A percentile compares a stretch with the other conserved stretches of the same genome.
phyloP scores from a whole-genome alignment of 73 alveolate genomes.

The Blepharisma japonicum region DNA sequence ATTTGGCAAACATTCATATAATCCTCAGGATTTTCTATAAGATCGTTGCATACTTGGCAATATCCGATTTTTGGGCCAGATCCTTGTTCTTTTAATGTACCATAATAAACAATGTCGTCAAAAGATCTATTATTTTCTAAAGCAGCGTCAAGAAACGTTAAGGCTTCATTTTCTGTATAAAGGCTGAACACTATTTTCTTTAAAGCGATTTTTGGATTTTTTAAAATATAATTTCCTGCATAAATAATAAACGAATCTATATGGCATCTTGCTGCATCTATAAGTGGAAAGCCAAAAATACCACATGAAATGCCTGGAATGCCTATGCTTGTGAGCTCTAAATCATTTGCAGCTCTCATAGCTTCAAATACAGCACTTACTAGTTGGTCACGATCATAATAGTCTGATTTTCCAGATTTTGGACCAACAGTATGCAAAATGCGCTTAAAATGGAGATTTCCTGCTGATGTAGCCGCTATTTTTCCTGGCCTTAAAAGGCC shows the following conservation, averaged over 20 bases:
- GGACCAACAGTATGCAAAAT: conserved; percentile 88
- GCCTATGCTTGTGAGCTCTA: not conserved
- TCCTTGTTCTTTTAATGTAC: no score
- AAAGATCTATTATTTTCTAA: no score
- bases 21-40: no score
- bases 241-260: not conserved
- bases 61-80: no score
- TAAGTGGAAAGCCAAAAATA: conserved; percentile 21
- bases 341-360: not conserved
- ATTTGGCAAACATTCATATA: no score
- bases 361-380: not conserved
- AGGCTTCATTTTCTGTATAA: no score
- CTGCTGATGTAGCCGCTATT: not conserved
- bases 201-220: no score
- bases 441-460: not conserved
- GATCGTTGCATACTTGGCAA: no score
- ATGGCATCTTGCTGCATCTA: conserved; percentile 29
- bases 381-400: conserved; percentile 32
- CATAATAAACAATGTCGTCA: no score
- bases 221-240: not conserved
- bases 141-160: no score
- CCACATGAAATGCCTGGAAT: conserved; percentile 34
- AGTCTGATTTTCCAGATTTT: conserved; percentile 43
- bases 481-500: not conserved
- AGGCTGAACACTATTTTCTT: no score